phyloP scores from a whole-genome alignment of 2,329 filamentous ascomycete genomes.

The Calonectria pteridis region DNA sequence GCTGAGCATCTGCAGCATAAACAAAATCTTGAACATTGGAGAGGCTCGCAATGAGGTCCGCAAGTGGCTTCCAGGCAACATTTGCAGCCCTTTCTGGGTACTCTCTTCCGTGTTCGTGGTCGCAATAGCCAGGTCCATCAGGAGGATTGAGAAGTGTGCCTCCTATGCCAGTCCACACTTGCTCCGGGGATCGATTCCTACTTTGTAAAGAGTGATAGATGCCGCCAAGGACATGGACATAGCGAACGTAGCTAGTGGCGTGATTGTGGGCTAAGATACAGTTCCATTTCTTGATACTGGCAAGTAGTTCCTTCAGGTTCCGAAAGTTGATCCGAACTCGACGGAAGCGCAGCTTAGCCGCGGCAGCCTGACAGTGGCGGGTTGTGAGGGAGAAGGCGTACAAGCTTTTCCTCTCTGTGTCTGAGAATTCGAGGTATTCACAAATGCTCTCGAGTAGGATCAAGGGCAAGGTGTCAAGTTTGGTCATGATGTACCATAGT shows the following conservation, averaged over 20 bases:
- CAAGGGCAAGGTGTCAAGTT: neutral
- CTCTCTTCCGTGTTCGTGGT: neutral
- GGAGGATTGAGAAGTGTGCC: neutral
- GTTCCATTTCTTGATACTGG: neutral
- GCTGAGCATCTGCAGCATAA: neutral
- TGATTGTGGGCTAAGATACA: neutral
- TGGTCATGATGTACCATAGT: neutral
- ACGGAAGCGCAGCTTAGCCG: neutral
- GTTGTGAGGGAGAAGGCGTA: neutral
- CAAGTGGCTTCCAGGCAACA: neutral
- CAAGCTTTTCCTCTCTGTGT: neutral
- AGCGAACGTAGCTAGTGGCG: neutral
- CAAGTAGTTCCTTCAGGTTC: neutral
- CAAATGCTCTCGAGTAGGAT: neutral
- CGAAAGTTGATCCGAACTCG: neutral
- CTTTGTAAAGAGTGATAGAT: neutral
- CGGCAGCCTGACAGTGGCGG: neutral
- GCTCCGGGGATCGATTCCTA: neutral
- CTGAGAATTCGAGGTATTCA: neutral
- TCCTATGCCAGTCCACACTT: neutral
- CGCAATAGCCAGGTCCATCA: neutral
- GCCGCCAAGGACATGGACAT: neutral
- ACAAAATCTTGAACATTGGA: neutral
- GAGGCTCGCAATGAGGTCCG: neutral
- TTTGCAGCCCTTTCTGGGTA: neutral